phyloP scores from a whole-genome alignment of 2,329 filamentous ascomycete genomes.

The Penicillium verrucosum region DNA sequence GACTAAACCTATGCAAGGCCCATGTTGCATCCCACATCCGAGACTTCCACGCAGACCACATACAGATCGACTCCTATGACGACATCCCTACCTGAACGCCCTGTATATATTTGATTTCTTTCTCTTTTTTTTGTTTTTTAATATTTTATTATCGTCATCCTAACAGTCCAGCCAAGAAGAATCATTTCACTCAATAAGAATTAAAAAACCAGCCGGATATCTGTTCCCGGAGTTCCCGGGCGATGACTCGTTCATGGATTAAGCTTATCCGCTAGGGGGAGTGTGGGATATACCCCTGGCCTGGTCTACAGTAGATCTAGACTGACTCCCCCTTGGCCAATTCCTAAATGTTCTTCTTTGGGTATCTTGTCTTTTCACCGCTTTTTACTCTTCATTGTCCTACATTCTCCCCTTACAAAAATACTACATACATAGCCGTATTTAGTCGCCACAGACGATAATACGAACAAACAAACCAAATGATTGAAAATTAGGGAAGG shows the following conservation, averaged over 20 bases:
- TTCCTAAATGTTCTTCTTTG: not conserved
- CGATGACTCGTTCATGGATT: conserved; percentile 17
- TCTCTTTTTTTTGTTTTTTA: not conserved
- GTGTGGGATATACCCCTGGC: conserved; percentile 1
- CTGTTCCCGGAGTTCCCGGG: not conserved
- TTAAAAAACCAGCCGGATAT: not conserved
- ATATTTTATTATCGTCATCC: not conserved
- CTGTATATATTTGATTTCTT: not conserved
- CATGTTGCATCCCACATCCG: conserved; percentile 16
- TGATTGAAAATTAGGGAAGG: too few species aligned
- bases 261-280: conserved; percentile 16
- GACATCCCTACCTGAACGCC: conserved; percentile 3
- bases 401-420: too few species aligned
- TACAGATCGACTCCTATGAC: conserved; percentile 8
- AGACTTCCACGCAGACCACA: conserved; percentile 9
- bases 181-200: not conserved
- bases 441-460: too few species aligned
- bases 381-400: not conserved
- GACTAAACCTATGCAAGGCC: conserved; percentile 4
- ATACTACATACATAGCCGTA: too few species aligned
- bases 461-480: too few species aligned
- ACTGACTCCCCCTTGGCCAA: not conserved
- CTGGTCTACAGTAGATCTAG: not conserved
- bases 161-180: not conserved
- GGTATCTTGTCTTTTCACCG: not conserved